These are phyloP conservation scores for Iris pallida DNA, from an alignment of 116 monocot genomes.

Conservation along the genomic window DNA sequence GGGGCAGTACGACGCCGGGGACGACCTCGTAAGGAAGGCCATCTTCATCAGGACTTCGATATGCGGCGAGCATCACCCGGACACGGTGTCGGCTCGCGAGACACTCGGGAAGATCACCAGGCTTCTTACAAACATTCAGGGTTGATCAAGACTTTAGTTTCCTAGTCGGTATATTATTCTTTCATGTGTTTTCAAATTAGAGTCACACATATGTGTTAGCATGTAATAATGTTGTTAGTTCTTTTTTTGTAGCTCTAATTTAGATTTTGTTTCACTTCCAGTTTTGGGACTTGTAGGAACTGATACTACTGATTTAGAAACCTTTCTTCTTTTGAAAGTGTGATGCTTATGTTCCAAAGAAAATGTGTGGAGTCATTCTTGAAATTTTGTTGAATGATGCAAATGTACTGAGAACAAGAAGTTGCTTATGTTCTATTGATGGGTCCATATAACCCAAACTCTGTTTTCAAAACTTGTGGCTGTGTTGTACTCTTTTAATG, in stretches of 20 bases:
- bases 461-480: too few species aligned
- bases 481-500: too few species aligned
- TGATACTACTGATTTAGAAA: too few species aligned
- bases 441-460: too few species aligned
- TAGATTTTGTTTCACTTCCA: too few species aligned
- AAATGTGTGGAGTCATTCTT: too few species aligned
- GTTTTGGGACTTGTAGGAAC: too few species aligned
- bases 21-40: slow-evolving; percentile 77
- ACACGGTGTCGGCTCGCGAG: slow-evolving; percentile 76
- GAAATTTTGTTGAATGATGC: too few species aligned
- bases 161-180: slow-evolving; percentile 31
- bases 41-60: slow-evolving; percentile 85
- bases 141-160: slow-evolving; percentile 34
- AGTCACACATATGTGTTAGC: slow-evolving; percentile 27
- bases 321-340: too few species aligned
- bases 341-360: too few species aligned
- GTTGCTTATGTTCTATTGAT: too few species aligned
- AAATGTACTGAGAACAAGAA: too few species aligned
- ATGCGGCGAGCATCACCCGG: slow-evolving; percentile 79
- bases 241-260: background rate
- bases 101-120: slow-evolving; percentile 81
- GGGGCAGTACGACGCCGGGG: slow-evolving; percentile 64
- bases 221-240: background rate
- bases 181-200: slow-evolving; percentile 28
- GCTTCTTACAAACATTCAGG: slow-evolving; percentile 63